phyloP scores from a whole-genome alignment of 805 yeast species.

The Torulaspora gathmanii region DNA sequence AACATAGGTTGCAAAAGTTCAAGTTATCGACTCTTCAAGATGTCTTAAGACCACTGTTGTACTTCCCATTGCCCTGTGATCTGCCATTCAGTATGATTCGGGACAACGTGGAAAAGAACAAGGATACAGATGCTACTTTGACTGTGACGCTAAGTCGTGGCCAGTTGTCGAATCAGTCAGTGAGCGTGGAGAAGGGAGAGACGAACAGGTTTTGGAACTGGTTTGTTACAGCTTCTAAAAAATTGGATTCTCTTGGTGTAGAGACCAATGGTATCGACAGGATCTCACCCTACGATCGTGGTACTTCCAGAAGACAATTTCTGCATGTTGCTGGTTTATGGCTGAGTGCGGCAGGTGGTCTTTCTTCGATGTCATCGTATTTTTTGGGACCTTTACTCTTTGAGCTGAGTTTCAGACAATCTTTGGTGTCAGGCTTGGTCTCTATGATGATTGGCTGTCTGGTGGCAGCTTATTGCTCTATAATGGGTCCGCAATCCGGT shows the following conservation, averaged over 20 bases:
- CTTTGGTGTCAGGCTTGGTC: constrained; percentile 56
- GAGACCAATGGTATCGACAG: constrained; percentile 80
- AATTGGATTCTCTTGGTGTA: constrained; percentile 55
- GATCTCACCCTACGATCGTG: constrained; percentile 60
- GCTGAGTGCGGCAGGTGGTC: constrained; percentile 81
- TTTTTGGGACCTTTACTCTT: constrained; percentile 70
- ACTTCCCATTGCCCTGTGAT: not conserved
- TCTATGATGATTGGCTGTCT: constrained; percentile 67
- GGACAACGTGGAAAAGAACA: constrained; percentile 2
- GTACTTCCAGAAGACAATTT: constrained; percentile 38
- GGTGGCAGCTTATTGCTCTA: constrained; percentile 76
- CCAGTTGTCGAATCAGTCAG: constrained; percentile 1
- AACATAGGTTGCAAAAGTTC: not conserved
- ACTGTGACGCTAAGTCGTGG: constrained; percentile 5
- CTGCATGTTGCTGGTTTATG: constrained; percentile 64
- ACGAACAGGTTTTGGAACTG: not conserved
- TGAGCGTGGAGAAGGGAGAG: not conserved
- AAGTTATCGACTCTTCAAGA: no score
- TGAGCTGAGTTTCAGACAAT: constrained; percentile 61
- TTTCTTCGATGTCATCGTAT: constrained; percentile 85
- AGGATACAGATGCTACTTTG: constrained; percentile 2
- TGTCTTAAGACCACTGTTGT: no score
- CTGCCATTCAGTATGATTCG: constrained; percentile 1
- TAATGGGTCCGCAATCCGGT: constrained; percentile 89
- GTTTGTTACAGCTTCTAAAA: constrained; percentile 35